Evolutionary conservation across 345 rosid genomes (phyloP), one percentile per base, ranked within the genome.

Genomic region (Gossypium bickii): DNA sequence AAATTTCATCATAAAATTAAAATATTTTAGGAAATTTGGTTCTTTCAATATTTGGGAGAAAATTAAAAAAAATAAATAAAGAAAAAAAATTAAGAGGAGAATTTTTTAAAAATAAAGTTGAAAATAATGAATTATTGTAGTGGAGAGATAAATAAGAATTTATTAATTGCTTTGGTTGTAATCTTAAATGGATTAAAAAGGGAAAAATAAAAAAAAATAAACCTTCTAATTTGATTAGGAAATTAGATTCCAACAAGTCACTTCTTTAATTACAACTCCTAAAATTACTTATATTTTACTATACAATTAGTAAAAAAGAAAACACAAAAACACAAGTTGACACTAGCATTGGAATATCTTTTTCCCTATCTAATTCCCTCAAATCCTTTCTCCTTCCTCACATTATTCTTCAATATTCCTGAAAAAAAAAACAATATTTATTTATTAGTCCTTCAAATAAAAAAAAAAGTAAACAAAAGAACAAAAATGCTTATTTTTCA

Each of bases 361-460:
- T 45, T 56, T 13, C 13, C 4, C 72, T 74, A 85, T 79, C 89
- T 84, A 76, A 65, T 47, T 11, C 78, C 84, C 83, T 77, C 89
- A 76, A 83, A 75, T 43, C 87, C 87, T 76, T 67, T 77, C 75
- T 76, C 85, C 80, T 83, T 83, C 87, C 81, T 90, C 88, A 71
- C 87, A 68, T 73, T 82, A 74, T 81, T 82, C 87, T 78, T 76
- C 80, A 76, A 55, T 74, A 15, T 77, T 13, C 87, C 98, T 92
- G 93, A 83, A 72, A 78, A 67, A 47, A 20, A 57, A 47, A 45
- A 45, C 48, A 11, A 51, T 2, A 12, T 13, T 51, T 53, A 41
- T 64, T 49, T 64, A 41, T 38, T 41, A 64, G 24, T n/a, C 15
- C n/a, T 41, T 64, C 20, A 7, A 64, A 34, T 34, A 29, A 29